Base-by-base conservation (phyloP, 176 grass and related monocot species). In the Oryza coarctata region DNA sequence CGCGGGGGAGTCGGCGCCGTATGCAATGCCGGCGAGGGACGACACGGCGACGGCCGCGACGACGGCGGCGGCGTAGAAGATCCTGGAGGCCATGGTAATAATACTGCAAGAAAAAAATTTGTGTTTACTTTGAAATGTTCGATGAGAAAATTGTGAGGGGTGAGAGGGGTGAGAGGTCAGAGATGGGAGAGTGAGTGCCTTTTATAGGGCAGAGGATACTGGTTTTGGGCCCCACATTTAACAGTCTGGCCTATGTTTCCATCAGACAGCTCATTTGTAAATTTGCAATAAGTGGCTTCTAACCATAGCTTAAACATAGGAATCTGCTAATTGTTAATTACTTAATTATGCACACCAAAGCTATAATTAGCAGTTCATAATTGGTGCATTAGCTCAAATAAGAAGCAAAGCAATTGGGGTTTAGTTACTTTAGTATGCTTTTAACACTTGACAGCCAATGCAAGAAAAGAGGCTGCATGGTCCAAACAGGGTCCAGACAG, bases 1-100 rank as follows among this genome's bases (percentile, higher is more conserved):
- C 12, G 92, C 88, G 0, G 94, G 92, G 31, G 88, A 73, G 0
- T 97, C 94, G 63, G 80, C 79, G 2, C 88, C 94, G 30, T 60
- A 65, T 12, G 86, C 90, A 18, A 70, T 75, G 1, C 86, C 86
- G 9, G 89, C 88, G 35, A 97, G 82, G 57, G 73, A 77, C 0
- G 84, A 67, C 40, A 88, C 60, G 63, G 82, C 69, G 28, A 89
- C 79, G 13, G 75, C 86, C 11, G 83, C 84, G 55, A 86, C 15
- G 52, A 68, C 58, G 66, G 49, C 40, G 66, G 61, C 40, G 3
- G 60, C 87, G 45, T 40, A 40, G 63, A 90, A 18, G 45, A 71
- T 61, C 88, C 82, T 89, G 73, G 78, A 82, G 29, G 63, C 83
- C 88, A 89, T 86, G 66, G 1, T 65, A 55, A 45, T 45, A 45